Evolutionary conservation across 78 protist genomes (phyloP).

Genomic region (Monosiga brevicollis): DNA sequence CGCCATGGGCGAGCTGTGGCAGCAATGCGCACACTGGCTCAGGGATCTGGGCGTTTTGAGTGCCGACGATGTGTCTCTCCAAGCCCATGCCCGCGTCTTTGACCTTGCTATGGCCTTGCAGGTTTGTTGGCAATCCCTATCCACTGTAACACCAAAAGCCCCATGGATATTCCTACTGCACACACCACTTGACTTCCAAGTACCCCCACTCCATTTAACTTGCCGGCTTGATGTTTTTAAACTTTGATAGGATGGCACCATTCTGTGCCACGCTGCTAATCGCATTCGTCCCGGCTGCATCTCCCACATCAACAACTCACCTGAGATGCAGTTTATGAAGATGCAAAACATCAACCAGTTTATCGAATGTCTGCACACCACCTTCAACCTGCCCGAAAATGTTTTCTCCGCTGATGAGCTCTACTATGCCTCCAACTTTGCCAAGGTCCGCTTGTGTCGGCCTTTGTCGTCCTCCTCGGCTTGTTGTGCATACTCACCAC

Average conservation of each 20-base stretch:
- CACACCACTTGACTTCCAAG: neutral
- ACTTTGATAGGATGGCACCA: constrained; percentile 3
- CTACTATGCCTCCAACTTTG: neutral
- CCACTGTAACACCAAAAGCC: neutral
- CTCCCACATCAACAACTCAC: neutral
- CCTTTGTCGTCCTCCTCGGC: neutral
- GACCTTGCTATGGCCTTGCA: neutral
- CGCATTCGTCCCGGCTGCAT: neutral
- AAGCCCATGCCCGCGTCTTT: neutral
- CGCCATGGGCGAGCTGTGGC: neutral
- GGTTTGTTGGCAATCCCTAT: neutral
- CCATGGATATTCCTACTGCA: neutral
- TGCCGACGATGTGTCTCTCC: neutral
- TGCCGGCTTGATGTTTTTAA: too few relatives aligned
- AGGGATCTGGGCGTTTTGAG: neutral
- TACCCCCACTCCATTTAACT: neutral
- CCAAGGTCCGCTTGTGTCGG: neutral
- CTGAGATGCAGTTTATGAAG: neutral
- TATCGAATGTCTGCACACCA: neutral
- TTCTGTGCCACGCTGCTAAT: neutral
- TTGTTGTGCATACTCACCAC: too few relatives aligned
- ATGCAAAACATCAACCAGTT: neutral
- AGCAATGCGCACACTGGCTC: neutral
- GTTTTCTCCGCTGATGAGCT: neutral
- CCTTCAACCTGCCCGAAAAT: neutral